Evolutionary conservation across 371 early-diverging fungal genomes (phyloP), one percentile per base, ranked within the genome.

Genomic region (Apophysomyces elegans): DNA sequence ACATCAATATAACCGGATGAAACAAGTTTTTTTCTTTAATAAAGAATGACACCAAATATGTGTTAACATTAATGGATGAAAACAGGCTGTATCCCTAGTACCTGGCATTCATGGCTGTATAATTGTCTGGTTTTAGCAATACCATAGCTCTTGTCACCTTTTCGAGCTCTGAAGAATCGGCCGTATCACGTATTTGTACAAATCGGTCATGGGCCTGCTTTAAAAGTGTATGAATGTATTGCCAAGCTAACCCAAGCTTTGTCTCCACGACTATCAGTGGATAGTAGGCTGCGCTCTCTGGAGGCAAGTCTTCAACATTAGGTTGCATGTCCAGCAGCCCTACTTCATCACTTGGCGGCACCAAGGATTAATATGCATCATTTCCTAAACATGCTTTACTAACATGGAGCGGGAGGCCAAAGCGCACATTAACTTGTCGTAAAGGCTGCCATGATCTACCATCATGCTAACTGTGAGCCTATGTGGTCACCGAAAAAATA

Each of bases 51-150:
- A 57, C 5, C 21, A 21, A 38, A 44, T 7, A 16, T 38, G 13
- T 21, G 18, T 18, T 18, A 41, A 5, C 1, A 14, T 54, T 32
- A 41, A 13, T 8, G 11, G 13, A 41, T 2, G 41, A 41, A 41
- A 41, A 41, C 5, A 13, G 13, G 13, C 1, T 0, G 2, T 26
- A 26, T 3, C 32, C 32, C 32, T n/a, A n/a, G 35, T 75, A 84
- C 86, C 87, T 79, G 36, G 69, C 69, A 63, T 87, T 87, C 76
- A 82, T 73, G 5, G 86, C 87, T 36, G 77, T 82, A 61, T 81
- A 84, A 13, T 84, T 78, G 18, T 87, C 87, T 37, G 87, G 87
- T 57, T 84, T 84, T 35, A 87, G 56, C 8, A 83, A 58, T 59
- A 83, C 68, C 78, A 87, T 71, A 7, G 75, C 58, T 45, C 73